phyloP scores from a whole-genome alignment of 2,329 filamentous ascomycete species.

The Annulohypoxylon truncatum region DNA sequence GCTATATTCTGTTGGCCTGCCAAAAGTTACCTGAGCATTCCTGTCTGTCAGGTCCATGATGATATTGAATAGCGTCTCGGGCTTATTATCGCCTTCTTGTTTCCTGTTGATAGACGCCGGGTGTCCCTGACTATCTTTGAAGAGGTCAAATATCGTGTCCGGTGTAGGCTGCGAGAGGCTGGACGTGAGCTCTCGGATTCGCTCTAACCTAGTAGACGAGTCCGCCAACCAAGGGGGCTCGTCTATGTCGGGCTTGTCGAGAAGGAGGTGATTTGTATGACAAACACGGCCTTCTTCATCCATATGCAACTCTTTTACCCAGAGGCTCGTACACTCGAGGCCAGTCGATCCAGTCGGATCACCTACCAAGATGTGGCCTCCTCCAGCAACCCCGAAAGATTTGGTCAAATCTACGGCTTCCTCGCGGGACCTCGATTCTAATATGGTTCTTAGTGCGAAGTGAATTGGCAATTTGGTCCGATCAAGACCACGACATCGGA shows the following conservation, averaged over 20 bases:
- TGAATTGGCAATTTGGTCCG: constrained; percentile 67
- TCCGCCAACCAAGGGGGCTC: constrained; percentile 50
- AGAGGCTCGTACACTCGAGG: constrained; percentile 57
- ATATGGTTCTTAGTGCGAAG: constrained; percentile 65
- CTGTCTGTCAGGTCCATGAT: constrained; percentile 47
- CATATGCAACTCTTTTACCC: constrained; percentile 47
- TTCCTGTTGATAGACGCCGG: constrained; percentile 48
- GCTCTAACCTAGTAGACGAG: constrained; percentile 44
- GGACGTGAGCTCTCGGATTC: constrained; percentile 45
- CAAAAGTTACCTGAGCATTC: constrained; percentile 48
- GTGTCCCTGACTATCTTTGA: constrained; percentile 48
- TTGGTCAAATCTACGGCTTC: constrained; percentile 60
- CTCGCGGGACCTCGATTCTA: constrained; percentile 62
- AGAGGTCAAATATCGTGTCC: constrained; percentile 40
- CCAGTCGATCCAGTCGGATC: constrained; percentile 57
- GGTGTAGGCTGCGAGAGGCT: constrained; percentile 22
- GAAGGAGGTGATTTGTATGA: constrained; percentile 60
- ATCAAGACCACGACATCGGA: constrained; percentile 67
- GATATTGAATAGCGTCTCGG: constrained; percentile 51
- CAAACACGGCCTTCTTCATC: constrained; percentile 50
- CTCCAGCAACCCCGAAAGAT: constrained; percentile 59
- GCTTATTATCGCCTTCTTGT: constrained; percentile 36
- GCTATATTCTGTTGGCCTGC: constrained; percentile 46
- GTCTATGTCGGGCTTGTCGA: constrained; percentile 46
- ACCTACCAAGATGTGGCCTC: constrained; percentile 63